Conservation (phyloP, 768 basidiomycete species). For the Exidia glandulosa region DNA sequence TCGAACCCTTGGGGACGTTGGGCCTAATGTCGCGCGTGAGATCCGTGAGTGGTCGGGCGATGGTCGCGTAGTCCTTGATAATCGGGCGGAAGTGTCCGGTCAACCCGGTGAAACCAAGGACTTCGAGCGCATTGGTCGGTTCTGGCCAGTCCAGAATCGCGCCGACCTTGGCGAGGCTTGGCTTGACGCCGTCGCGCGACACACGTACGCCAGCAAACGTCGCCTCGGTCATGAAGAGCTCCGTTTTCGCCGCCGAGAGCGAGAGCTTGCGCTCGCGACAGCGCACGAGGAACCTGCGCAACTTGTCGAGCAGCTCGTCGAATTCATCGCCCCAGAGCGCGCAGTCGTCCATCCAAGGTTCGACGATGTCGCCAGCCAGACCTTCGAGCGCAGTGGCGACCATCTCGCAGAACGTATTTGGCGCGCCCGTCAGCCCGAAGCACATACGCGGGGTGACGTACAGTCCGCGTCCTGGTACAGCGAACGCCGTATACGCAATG, state of each 20-base stretch:
- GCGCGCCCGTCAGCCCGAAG: conserved; percentile 30
- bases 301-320: conserved; percentile 13
- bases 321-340: conserved; percentile 23
- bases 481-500: conserved; percentile 22
- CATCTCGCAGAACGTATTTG: conserved; percentile 19
- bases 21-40: conserved; percentile 13
- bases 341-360: conserved; percentile 31
- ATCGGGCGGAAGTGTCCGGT: conserved; percentile 24
- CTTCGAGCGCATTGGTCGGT: conserved; percentile 18
- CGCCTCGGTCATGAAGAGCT: conserved; percentile 25
- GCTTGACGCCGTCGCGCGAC: conserved; percentile 21
- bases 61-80: conserved; percentile 22
- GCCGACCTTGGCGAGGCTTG: conserved; percentile 12
- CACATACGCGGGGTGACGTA: conserved; percentile 26
- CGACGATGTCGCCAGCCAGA: conserved; percentile 12
- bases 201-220: conserved; percentile 26
- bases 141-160: conserved; percentile 23
- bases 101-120: conserved; percentile 25
- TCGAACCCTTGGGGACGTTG: too few species aligned
- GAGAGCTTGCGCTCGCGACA: conserved; percentile 22
- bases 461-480: conserved; percentile 27
- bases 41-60: conserved; percentile 22
- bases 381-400: neutral
- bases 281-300: conserved; percentile 18
- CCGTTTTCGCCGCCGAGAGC: conserved; percentile 24